These are phyloP conservation scores for Phytophthora sojae DNA, from an alignment of 352 stramenopile species.

Conservation along the genomic window DNA sequence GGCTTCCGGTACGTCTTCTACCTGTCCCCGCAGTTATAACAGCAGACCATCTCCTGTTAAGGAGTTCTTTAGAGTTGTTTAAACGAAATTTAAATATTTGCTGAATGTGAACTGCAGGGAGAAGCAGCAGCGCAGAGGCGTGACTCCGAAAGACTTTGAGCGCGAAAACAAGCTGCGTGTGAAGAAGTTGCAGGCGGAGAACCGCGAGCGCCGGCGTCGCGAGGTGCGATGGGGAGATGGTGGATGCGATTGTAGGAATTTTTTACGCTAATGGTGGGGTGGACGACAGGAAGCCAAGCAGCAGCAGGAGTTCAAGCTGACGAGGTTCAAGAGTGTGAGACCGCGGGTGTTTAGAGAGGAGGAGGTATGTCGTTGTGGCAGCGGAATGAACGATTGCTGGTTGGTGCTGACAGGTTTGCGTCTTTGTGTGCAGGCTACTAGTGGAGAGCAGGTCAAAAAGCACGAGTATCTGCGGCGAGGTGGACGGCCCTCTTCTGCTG, in stretches of 20 bases:
- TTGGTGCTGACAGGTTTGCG: slow-evolving; percentile 7
- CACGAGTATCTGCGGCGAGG: slow-evolving; percentile 48
- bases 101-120: slow-evolving; percentile 42
- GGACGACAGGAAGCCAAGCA: slow-evolving; percentile 39
- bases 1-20: slow-evolving; percentile 48
- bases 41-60: neutral
- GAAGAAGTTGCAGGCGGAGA: slow-evolving; percentile 67
- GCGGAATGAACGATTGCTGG: neutral
- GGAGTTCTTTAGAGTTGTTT: neutral
- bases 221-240: slow-evolving; percentile 38
- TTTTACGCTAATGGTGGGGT: slow-evolving; percentile 11
- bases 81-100: slow-evolving; percentile 3
- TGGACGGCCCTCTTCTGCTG: slow-evolving; percentile 8
- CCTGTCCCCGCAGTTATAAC: neutral
- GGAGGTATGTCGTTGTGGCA: slow-evolving; percentile 13
- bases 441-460: slow-evolving; percentile 26
- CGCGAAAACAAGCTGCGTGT: slow-evolving; percentile 69
- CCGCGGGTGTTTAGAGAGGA: slow-evolving; percentile 57
- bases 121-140: slow-evolving; percentile 60
- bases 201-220: slow-evolving; percentile 54
- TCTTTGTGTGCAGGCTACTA: slow-evolving; percentile 9
- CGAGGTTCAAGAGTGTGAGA: slow-evolving; percentile 66
- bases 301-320: slow-evolving; percentile 70
- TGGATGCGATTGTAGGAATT: neutral
- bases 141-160: slow-evolving; percentile 69